These are phyloP conservation scores for Coniosporium uncinatum DNA, from an alignment of 2,329 filamentous ascomycete species.

Conservation along the genomic window DNA sequence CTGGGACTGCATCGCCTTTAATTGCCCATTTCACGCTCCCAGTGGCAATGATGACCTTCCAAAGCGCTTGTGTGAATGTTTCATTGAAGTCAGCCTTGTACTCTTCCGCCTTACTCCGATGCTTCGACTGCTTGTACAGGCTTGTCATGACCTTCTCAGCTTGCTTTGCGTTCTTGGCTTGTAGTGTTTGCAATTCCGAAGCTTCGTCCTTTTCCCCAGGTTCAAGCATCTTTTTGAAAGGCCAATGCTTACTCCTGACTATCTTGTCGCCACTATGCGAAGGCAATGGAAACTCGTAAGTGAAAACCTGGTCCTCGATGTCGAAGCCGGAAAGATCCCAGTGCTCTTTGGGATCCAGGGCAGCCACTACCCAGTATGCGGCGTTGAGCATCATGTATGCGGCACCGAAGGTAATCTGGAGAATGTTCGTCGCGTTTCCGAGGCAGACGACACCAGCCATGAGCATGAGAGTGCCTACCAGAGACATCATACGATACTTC, in stretches of 20 bases:
- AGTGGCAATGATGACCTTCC: slow-evolving; percentile 40
- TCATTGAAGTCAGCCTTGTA: slow-evolving; percentile 10
- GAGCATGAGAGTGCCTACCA: slow-evolving; percentile 43
- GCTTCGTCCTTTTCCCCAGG: background rate
- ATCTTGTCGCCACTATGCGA: background rate
- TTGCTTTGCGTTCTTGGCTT: background rate
- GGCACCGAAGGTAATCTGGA: slow-evolving; percentile 42
- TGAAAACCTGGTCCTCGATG: slow-evolving; percentile 27
- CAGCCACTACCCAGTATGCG: slow-evolving; percentile 44
- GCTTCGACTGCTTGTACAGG: background rate
- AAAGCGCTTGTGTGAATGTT: slow-evolving; percentile 40
- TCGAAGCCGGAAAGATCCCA: slow-evolving; percentile 41
- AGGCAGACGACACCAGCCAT: slow-evolving; percentile 47
- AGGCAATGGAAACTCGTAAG: slow-evolving; percentile 9
- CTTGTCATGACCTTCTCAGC: background rate
- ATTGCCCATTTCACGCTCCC: slow-evolving; percentile 35
- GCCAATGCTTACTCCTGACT: too few relatives aligned
- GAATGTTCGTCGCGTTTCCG: slow-evolving; percentile 39
- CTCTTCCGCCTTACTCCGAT: background rate
- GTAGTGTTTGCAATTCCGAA: background rate
- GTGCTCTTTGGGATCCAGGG: slow-evolving; percentile 35
- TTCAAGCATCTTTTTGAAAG: background rate
- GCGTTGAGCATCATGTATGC: slow-evolving; percentile 43
- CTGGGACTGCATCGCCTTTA: slow-evolving; percentile 29
- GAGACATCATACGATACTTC: slow-evolving; percentile 38